Base-by-base conservation (phyloP, 306 rosid species). In the Abrus precatorius region DNA sequence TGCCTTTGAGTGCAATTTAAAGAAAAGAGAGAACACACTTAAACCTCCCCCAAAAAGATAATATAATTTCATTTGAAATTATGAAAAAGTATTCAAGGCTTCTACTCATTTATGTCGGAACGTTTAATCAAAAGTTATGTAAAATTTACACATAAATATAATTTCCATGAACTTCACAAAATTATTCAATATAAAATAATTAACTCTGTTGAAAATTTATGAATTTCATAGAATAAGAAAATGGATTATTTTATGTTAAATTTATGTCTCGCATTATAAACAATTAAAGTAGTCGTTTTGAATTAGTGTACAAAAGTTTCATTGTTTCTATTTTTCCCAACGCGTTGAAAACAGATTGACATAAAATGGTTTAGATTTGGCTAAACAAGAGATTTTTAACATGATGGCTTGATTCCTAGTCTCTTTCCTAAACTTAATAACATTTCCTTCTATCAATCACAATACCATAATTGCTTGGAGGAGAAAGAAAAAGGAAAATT, bases 1-100 rank as follows among this genome's bases (percentile, higher is more conserved):
- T 48, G 62, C 2, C 72, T 80, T 80, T 71, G 65, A 36, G 53
- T 80, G 48, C 79, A 80, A 72, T 71, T 49, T 34, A 71, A 79
- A 80, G 78, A 66, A 13, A 64, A 3, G 48, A 38, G 49, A 64
- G 6, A 64, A 64, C 49, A 64, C 38, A 64, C 70, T 14, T 64
- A 27, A 20, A 20, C 20, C 20, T 20, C 20, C 20, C 20, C 20
- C 20, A 0, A 20, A 20, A 20, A 20, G 20, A 20, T 20, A 20
- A 20, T 20, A 20, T 20, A 20, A 20, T 20, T 20, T 20, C 20
- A 20, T 20, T 20, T 20, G 20, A 20, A 20, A 20, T 20, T 28
- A 33, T 48, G 47, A 76, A 62, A 72, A 62, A 76, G 49, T 30
- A 44, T 5, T n/a, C 1, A 45, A 47, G 20, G 60, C 71, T 60